Evolutionary conservation across 345 rosid genomes (phyloP), one percentile per base, ranked within the genome.

Genomic region (Eucalyptus grandis): DNA sequence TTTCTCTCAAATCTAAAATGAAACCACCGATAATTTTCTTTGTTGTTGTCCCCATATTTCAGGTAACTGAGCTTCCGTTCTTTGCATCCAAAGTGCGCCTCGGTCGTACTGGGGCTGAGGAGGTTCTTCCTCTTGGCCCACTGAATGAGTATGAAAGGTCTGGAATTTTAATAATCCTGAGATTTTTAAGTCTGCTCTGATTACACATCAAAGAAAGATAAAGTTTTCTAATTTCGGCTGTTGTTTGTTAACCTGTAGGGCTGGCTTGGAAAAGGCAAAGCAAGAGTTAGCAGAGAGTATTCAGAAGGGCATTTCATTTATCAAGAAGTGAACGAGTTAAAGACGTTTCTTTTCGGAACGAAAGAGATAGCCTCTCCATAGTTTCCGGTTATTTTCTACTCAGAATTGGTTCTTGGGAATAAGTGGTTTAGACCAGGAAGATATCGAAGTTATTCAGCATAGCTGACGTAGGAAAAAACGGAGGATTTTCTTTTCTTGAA

Each of bases 51-150:
- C 27, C 58, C 60, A 12, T n/a, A 49, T 77, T 89, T 53, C 81
- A 98, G 99, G 99, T 97, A 88, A 97, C 99, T 40, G 99, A 98
- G 89, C 99, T 97, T 80, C 98, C 99, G 26, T 98, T 95, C 95
- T 98, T 98, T 12, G 98, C 99, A 86, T 92, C 98, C 65, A 98
- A 97, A 90, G 98, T 98, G 86, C 94, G 95, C 62, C 94, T 98
- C 11, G 96, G 99, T 30, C 95, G 98, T 46, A 88, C 83, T 89
- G 99, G 99, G 90, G 62, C 62, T 56, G 62, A 56, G 62, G 62
- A 56, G 62, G 62, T 56, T 56, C 62, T 56, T 56, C 62, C 98
- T 87, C 96, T 98, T 17, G 99, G 98, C 31, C 98, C 96, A 9
- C 90, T 98, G 90, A 98, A 94, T 50, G 99, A 95, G 83, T 95